Conservation (phyloP, 768 basidiomycete genomes). For the Thelephora ganbajun region DNA sequence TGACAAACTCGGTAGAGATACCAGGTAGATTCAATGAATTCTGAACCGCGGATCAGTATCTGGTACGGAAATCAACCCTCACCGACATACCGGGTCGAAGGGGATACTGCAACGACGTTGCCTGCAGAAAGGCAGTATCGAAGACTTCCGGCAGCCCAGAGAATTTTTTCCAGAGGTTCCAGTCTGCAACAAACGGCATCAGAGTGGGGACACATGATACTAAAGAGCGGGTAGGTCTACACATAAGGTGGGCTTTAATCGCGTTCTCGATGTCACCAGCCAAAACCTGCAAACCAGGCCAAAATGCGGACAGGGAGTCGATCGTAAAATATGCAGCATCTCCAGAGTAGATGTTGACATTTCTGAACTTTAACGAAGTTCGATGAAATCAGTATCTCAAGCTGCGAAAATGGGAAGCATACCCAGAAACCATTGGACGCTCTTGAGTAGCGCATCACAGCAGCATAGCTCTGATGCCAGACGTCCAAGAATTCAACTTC, state of each 20-base stretch:
- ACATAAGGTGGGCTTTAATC: slow-evolving; percentile 82
- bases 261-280: slow-evolving; percentile 81
- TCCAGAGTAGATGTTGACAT: slow-evolving; percentile 31
- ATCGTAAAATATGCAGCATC: slow-evolving; percentile 63
- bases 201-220: background rate
- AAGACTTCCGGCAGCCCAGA: slow-evolving; percentile 88
- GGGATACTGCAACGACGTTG: slow-evolving; percentile 68
- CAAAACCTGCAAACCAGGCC: slow-evolving; percentile 90
- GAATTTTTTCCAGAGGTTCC: slow-evolving; percentile 84
- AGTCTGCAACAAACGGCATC: slow-evolving; percentile 38
- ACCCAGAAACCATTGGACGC: slow-evolving; percentile 85
- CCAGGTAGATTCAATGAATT: slow-evolving; percentile 95
- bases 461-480: slow-evolving; percentile 22
- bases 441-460: slow-evolving; percentile 66
- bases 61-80: background rate
- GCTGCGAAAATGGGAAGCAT: slow-evolving; percentile 9
- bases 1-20: slow-evolving; percentile 72
- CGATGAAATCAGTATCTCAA: background rate
- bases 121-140: slow-evolving; percentile 60
- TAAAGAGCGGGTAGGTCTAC: slow-evolving; percentile 26
- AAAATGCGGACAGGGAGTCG: slow-evolving; percentile 94
- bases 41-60: slow-evolving; percentile 19
- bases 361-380: slow-evolving; percentile 1
- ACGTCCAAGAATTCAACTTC: slow-evolving; percentile 25
- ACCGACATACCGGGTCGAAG: slow-evolving; percentile 46